Evolutionary conservation across 345 rosid species (phyloP), one percentile per base, ranked within the genome.

Genomic region (Eucalyptus fibrosa): DNA sequence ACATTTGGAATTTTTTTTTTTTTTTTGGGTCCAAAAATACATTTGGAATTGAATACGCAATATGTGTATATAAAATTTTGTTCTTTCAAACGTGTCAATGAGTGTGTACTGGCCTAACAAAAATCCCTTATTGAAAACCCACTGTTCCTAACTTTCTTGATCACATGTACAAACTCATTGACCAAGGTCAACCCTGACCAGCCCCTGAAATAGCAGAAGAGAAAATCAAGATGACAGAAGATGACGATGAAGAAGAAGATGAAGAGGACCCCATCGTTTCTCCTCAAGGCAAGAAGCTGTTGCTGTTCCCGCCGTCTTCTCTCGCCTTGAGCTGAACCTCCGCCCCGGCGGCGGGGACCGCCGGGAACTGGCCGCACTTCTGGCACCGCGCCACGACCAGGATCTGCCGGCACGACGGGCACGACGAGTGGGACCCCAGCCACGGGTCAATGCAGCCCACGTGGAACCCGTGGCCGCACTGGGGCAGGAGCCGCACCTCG

Each of bases 321-420:
- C 88, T 47, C n/a, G 44, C 89, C 87, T 91, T 92, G 87, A 88
- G 59, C 77, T 88, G 81, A 8, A 86, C 49, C 86, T 88, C 90
- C 7, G 86, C 55, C 4, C 60, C 51, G 24, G 45, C 87, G 42
- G 50, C 24, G 42, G 89, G n/a, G 30, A 67, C 72, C 28, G 89
- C 83, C 45, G 93, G 94, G 55, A 92, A 83, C 40, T 87, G 92
- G 50, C 94, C 93, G 34, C 93, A 93, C 88, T 89, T 93, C 62
- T 89, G 91, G 77, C 93, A 92, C 88, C 92, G 85, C 11, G 89
- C 80, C 77, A 91, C 92, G 88, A 88, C 91, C 55, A 93, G 89
- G 51, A 92, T 67, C 89, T 80, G 93, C 67, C 94, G 91, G 93
- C 94, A 93, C 44, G 93, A 92, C 80, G 94, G 94, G 87, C 94